Percentiles rank a stretch among this genome's conserved stretches.
These are phyloP conservation scores for Ganoderma multipileum DNA, from an alignment of 1,284 basidiomycete genomes.

Conservation along the genomic window DNA sequence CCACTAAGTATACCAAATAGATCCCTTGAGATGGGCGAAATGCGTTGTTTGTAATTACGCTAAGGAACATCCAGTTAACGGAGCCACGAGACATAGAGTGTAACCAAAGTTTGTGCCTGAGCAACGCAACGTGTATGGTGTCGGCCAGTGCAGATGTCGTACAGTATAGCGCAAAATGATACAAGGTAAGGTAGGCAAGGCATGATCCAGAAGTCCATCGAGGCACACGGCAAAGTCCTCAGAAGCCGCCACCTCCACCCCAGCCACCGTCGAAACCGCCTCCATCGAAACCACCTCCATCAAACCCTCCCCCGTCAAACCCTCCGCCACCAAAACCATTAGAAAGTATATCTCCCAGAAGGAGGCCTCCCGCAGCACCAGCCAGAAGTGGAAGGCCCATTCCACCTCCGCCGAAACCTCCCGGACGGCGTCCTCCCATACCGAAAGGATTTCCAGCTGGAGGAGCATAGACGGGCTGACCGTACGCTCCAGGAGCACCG, in stretches of 20 bases:
- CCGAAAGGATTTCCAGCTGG: slow-evolving; percentile 34
- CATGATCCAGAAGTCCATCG: not conserved
- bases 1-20: not conserved
- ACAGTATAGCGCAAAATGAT: not conserved
- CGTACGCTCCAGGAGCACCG: slow-evolving; percentile 19
- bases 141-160: not conserved
- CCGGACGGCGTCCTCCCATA: slow-evolving; percentile 19
- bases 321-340: slow-evolving; percentile 22
- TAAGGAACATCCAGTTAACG: too few relatives aligned
- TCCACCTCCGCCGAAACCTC: slow-evolving; percentile 34
- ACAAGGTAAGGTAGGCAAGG: not conserved
- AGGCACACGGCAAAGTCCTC: not conserved
- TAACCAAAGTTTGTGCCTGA: not conserved
- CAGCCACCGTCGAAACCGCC: slow-evolving; percentile 25
- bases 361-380: slow-evolving; percentile 65
- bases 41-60: too few relatives aligned
- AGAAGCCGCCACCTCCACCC: slow-evolving; percentile 28
- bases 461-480: slow-evolving; percentile 34
- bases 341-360: slow-evolving; percentile 57
- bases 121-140: not conserved
- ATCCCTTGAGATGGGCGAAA: too few relatives aligned
- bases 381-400: slow-evolving; percentile 60
- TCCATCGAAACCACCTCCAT: slow-evolving; percentile 25
- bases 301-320: slow-evolving; percentile 19
- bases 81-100: too few relatives aligned